Base-by-base conservation (phyloP, 2,329 filamentous ascomycete species). In the Arthrobotrys megalospora region DNA sequence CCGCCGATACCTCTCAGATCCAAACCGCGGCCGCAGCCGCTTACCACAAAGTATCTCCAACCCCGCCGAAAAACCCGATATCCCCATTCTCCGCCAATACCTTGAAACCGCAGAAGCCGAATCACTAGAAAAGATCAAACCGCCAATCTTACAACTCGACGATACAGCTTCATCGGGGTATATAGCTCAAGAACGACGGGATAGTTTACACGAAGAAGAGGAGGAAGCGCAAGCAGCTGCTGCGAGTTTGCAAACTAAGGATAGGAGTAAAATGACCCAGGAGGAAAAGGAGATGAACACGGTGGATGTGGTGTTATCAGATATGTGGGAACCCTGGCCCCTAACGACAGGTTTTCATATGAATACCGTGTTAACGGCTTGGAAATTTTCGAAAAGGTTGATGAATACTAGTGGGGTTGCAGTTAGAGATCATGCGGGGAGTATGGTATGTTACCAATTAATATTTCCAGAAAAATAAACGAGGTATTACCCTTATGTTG, bases 241-340 rank as follows among this genome's bases (percentile, higher is more conserved):
- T 28, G 84, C 84, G 72, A 80, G 83, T n/a, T 34, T 21, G 16
- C 38, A 28, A 6, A n/a, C 32, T 2, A 24, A 21, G 52, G 47
- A 43, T 53, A 45, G 6, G 41, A 43, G 36, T 43, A 41, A 66
- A 19, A 65, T 53, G 28, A 47, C 55, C 1, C 60, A 71, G 50
- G 50, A 34, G 58, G 62, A 63, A 24, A 72, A 50, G 53, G 88
- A 41, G 88, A 80, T 88, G 88, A 82, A 89, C 89, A 79, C 75
- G 83, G 94, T 97, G 80, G 93, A 98, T 86, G 90, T 99, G 83
- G 93, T 99, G 84, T 87, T 99, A 84, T 97, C 93, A 90, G 96
- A 99, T 89, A 99, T 99, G 96, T 99, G 91, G 90, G 95, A 88
- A 88, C 94, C 96, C 91, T 97, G 94, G 94, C 88, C 90, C 58